These are phyloP conservation scores for Colletotrichum agaves DNA, from an alignment of 2,329 filamentous ascomycete species.

Conservation along the genomic window DNA sequence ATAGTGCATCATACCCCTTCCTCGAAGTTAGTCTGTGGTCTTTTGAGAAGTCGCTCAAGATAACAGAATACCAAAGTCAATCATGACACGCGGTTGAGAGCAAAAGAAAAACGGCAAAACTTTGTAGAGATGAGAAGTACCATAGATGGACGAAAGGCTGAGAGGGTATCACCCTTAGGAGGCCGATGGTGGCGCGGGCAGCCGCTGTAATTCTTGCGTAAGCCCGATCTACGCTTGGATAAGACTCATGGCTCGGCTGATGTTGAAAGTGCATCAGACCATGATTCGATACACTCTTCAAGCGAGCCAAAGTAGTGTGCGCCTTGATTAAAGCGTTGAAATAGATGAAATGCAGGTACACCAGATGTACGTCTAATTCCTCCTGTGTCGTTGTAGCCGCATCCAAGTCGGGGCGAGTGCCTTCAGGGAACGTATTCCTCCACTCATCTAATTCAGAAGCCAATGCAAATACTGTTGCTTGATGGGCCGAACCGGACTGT, in stretches of 20 bases:
- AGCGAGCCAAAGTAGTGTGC: constrained; percentile 14
- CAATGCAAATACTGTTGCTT: neutral
- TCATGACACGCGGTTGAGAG: no score
- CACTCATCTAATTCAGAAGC: constrained; percentile 20
- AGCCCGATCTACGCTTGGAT: constrained; percentile 1
- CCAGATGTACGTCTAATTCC: constrained; percentile 5
- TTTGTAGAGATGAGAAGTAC: neutral
- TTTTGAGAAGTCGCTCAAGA: no score
- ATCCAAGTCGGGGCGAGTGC: neutral
- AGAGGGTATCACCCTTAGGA: constrained; percentile 5
- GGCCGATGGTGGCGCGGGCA: constrained; percentile 25
- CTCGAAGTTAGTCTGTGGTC: neutral
- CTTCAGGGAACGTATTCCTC: constrained; percentile 11
- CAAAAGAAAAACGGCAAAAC: neutral
- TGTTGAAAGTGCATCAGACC: neutral
- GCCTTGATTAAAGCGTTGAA: constrained; percentile 13
- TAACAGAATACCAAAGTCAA: no score
- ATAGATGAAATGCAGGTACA: constrained; percentile 17
- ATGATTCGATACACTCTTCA: constrained; percentile 9
- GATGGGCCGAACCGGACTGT: neutral
- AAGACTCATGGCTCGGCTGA: neutral
- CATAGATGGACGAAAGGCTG: constrained; percentile 26
- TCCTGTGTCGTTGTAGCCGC: neutral
- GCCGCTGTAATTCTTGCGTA: constrained; percentile 16
- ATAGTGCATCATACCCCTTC: constrained; percentile 27